A percentile compares a stretch with the other conserved stretches of the same genome.
Evolutionary conservation across 192 early-diverging fungal genomes (phyloP).

Genomic region (Chytriomyces sp.): DNA sequence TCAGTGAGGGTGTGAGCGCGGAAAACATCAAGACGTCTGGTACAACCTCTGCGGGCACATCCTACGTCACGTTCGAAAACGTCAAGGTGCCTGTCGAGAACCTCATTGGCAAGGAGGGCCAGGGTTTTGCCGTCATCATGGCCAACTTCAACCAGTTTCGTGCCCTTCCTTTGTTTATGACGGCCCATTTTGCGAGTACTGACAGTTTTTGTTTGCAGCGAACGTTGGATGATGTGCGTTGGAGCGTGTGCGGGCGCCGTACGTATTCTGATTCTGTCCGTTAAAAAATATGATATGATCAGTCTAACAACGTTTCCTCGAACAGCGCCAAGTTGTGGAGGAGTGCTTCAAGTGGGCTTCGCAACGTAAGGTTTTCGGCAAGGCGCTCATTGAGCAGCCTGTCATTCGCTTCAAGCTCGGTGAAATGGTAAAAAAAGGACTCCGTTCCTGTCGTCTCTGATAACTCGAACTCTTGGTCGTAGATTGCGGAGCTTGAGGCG

Average conservation of each 20-base stretch:
- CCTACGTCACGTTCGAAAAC: slow-evolving; percentile 57
- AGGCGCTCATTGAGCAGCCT: slow-evolving; percentile 67
- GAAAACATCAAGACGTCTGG: slow-evolving; percentile 72
- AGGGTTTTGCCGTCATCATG: slow-evolving; percentile 60
- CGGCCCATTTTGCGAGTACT: background rate
- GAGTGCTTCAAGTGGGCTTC: slow-evolving; percentile 71
- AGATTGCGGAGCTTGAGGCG: slow-evolving; percentile 27
- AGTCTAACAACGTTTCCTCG: background rate
- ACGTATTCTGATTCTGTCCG: background rate
- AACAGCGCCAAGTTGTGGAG: slow-evolving; percentile 45
- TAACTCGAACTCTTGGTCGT: background rate
- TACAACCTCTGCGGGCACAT: slow-evolving; percentile 63
- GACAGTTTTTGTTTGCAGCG: slow-evolving; percentile 16
- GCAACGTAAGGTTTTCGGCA: slow-evolving; percentile 75
- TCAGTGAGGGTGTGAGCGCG: slow-evolving; percentile 49
- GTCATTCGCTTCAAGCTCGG: slow-evolving; percentile 73
- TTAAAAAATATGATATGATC: background rate
- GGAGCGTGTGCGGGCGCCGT: slow-evolving; percentile 13
- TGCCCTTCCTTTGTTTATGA: background rate
- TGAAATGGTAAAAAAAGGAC: slow-evolving; percentile 50
- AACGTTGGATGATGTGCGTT: slow-evolving; percentile 60
- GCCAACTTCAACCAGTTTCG: slow-evolving; percentile 67
- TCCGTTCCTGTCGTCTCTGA: background rate
- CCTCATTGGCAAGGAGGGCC: slow-evolving; percentile 65
- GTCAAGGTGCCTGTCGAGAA: slow-evolving; percentile 77